Percentiles rank a stretch among this genome's conserved stretches.
Evolutionary conservation across 495 filamentous ascomycete species (phyloP).

Genomic region (Wilcoxina mikolae): DNA sequence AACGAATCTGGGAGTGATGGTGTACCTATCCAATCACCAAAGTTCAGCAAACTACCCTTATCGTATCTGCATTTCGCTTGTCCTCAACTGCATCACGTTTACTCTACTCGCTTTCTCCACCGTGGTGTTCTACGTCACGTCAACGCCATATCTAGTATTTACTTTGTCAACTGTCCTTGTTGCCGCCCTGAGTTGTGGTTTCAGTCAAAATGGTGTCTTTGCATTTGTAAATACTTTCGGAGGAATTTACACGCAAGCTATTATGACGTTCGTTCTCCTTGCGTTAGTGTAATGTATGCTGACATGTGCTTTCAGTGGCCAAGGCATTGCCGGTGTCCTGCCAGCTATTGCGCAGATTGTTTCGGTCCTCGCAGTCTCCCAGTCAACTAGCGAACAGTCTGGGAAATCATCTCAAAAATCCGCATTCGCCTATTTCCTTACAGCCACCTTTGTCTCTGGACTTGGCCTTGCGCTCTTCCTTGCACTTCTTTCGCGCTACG

Average conservation of each 20-base stretch:
- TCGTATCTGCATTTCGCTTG: constrained; percentile 58
- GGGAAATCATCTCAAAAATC: constrained; percentile 39
- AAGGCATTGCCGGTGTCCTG: constrained; percentile 81
- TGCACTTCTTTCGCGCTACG: constrained; percentile 43
- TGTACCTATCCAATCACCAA: constrained; percentile 65
- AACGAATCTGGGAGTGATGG: constrained; percentile 58
- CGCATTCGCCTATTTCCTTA: constrained; percentile 83
- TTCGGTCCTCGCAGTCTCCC: constrained; percentile 59
- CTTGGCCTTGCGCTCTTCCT: constrained; percentile 46
- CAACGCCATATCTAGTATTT: constrained; percentile 62
- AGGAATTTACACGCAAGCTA: constrained; percentile 79
- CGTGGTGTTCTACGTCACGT: constrained; percentile 42
- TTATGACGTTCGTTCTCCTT: constrained; percentile 52
- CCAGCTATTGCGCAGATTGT: constrained; percentile 76
- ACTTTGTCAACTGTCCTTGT: constrained; percentile 68
- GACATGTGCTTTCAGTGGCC: constrained; percentile 36
- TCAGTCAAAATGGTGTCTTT: constrained; percentile 90
- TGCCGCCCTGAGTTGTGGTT: constrained; percentile 60
- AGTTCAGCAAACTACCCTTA: constrained; percentile 65
- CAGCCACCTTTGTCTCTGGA: constrained; percentile 53
- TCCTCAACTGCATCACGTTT: constrained; percentile 59
- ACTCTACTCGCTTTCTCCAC: constrained; percentile 69
- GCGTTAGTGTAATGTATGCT: not conserved
- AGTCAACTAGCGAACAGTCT: constrained; percentile 11
- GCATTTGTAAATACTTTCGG: constrained; percentile 79